Evolutionary conservation across 2,329 filamentous ascomycete genomes (phyloP).

Genomic region (Venturia oleaginea): DNA sequence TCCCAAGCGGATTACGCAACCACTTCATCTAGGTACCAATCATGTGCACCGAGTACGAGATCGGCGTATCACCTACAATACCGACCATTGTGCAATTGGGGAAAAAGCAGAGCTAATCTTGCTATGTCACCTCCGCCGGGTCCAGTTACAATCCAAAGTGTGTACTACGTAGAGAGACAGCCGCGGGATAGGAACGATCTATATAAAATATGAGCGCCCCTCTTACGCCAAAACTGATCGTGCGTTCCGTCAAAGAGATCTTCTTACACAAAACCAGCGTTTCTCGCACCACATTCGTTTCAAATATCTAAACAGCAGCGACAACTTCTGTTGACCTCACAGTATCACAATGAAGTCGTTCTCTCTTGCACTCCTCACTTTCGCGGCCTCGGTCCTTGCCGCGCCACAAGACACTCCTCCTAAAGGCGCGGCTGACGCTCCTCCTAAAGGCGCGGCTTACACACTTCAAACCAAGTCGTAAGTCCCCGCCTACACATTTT

Average conservation of each 20-base stretch:
- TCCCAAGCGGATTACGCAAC: not conserved
- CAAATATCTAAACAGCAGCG: not conserved
- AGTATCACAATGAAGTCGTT: constrained; percentile 21
- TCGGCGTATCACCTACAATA: not conserved
- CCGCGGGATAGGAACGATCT: not conserved
- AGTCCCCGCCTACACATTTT: constrained; percentile 1
- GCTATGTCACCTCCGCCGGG: not conserved
- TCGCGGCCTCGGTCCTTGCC: constrained; percentile 19
- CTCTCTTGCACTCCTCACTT: constrained; percentile 18
- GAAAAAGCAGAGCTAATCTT: not conserved
- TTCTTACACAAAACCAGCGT: not conserved
- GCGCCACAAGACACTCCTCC: constrained; percentile 17
- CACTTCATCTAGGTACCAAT: not conserved
- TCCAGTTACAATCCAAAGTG: not conserved
- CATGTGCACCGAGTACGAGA: not conserved
- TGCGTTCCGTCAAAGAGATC: not conserved
- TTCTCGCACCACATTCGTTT: not conserved
- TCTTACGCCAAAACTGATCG: not conserved
- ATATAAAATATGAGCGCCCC: not conserved
- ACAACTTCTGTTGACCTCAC: not conserved
- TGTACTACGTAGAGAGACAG: not conserved
- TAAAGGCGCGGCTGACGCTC: constrained; percentile 19
- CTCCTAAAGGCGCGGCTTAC: constrained; percentile 21
- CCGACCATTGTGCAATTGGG: not conserved
- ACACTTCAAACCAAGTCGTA: constrained; percentile 23